Conservation (phyloP, 768 basidiomycete species). For the Leccinum arenicola region DNA sequence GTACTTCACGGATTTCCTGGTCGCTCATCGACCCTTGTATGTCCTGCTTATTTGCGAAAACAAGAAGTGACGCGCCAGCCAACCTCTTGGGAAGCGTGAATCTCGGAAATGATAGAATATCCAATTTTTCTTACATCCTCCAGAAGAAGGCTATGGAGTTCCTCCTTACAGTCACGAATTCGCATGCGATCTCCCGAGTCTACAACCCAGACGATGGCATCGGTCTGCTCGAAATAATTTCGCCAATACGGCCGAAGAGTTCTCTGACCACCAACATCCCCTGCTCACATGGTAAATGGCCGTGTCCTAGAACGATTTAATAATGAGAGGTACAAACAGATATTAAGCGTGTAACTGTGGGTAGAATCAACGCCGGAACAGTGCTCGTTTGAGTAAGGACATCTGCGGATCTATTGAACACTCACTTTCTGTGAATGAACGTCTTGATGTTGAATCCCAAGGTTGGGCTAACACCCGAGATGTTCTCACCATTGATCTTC, state of each 20-base stretch:
- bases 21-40: slow-evolving; percentile 82
- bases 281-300: slow-evolving; percentile 78
- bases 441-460: slow-evolving; percentile 99
- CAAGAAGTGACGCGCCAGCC: slow-evolving; percentile 91
- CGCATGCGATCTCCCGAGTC: slow-evolving; percentile 92
- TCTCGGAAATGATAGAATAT: slow-evolving; percentile 9
- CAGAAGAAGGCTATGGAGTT: slow-evolving; percentile 79
- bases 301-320: slow-evolving; percentile 38
- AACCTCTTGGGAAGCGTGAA: slow-evolving; percentile 58
- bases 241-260: slow-evolving; percentile 97
- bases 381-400: slow-evolving; percentile 13
- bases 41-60: slow-evolving; percentile 99
- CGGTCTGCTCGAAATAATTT: slow-evolving; percentile 99
- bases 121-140: slow-evolving; percentile 73
- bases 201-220: slow-evolving; percentile 98
- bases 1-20: slow-evolving; percentile 77
- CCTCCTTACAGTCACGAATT: slow-evolving; percentile 85
- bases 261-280: slow-evolving; percentile 98
- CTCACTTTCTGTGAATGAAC: slow-evolving; percentile 84
- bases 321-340: slow-evolving; percentile 31
- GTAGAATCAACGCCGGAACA: slow-evolving; percentile 27
- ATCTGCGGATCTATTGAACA: slow-evolving; percentile 21
- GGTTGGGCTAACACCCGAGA: slow-evolving; percentile 84
- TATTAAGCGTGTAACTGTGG: slow-evolving; percentile 42
- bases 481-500: slow-evolving; percentile 91